Conservation (phyloP, 106 monocot genomes). For the Dendrobium catenatum region DNA sequence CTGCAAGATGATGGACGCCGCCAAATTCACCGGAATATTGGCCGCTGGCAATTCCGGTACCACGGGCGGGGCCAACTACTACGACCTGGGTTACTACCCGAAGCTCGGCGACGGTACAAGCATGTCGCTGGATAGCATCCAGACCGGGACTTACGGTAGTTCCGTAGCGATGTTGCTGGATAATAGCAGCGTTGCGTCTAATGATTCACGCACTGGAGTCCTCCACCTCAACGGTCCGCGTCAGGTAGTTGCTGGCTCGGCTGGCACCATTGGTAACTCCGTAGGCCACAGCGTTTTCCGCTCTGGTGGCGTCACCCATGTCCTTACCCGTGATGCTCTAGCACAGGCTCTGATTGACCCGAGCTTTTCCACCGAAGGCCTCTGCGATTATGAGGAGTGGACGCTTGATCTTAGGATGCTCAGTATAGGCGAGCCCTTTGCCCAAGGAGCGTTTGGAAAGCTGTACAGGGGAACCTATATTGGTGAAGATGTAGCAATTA, state of each 20-base stretch:
- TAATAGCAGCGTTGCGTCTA: conserved; percentile 30
- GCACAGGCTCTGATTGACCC: conserved; percentile 24
- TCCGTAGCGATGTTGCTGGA: conserved; percentile 28
- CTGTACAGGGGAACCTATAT: conserved; percentile 34
- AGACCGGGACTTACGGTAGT: conserved; percentile 17
- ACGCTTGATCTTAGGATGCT: conserved; percentile 32
- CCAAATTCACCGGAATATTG: conserved; percentile 22
- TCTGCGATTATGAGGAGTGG: conserved; percentile 31
- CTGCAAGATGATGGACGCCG: conserved; percentile 22
- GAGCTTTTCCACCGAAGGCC: conserved; percentile 9
- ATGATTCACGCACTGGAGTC: conserved; percentile 18
- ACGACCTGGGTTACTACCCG: conserved; percentile 18
- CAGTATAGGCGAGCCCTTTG: conserved; percentile 24
- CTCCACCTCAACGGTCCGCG: neutral
- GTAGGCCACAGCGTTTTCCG: conserved; percentile 20
- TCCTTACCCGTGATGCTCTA: conserved; percentile 15
- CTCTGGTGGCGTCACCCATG: conserved; percentile 8
- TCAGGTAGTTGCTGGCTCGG: neutral
- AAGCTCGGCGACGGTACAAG: conserved; percentile 31
- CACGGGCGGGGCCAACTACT: conserved; percentile 7
- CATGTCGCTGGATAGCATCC: conserved; percentile 28
- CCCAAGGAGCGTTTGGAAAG: conserved; percentile 38
- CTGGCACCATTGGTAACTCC: conserved; percentile 3
- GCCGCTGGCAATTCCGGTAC: conserved; percentile 6
- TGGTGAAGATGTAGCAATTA: conserved; percentile 44